phyloP scores from a whole-genome alignment of 2,329 filamentous ascomycete genomes.

The Talaromyces funiculosus region DNA sequence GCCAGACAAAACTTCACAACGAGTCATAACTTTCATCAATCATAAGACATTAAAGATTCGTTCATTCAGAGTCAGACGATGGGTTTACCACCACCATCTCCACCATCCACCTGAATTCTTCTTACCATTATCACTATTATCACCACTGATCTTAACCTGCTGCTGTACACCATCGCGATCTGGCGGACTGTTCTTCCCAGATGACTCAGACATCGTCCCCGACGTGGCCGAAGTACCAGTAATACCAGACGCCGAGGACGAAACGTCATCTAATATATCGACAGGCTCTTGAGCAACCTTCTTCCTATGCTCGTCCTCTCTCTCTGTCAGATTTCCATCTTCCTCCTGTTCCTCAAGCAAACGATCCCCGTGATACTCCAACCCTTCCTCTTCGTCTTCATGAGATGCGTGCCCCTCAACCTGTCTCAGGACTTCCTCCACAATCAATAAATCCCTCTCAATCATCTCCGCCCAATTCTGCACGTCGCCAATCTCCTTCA shows the following conservation, averaged over 20 bases:
- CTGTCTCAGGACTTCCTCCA: constrained; percentile 38
- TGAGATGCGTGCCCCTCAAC: constrained; percentile 18
- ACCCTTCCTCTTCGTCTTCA: constrained; percentile 8
- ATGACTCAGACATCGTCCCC: constrained; percentile 6
- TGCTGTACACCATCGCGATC: background rate
- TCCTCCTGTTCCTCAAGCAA: constrained; percentile 1
- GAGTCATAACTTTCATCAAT: constrained; percentile 10
- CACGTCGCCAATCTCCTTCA: constrained; percentile 60
- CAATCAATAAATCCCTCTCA: constrained; percentile 43
- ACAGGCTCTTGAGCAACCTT: constrained; percentile 5
- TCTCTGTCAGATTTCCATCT: constrained; percentile 10
- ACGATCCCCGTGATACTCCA: background rate
- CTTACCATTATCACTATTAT: background rate
- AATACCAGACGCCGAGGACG: constrained; percentile 11
- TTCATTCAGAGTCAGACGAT: background rate
- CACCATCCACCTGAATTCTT: constrained; percentile 10
- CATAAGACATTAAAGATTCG: background rate
- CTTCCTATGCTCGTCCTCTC: constrained; percentile 8
- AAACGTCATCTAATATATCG: constrained; percentile 10
- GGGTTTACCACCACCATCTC: constrained; percentile 12
- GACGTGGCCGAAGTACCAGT: constrained; percentile 12
- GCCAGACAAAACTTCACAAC: background rate
- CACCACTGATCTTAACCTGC: background rate
- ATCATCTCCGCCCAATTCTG: constrained; percentile 62
- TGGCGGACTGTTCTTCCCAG: constrained; percentile 8